Evolutionary conservation across 306 rosid species (phyloP).

Genomic region (Glycine tomentella): DNA sequence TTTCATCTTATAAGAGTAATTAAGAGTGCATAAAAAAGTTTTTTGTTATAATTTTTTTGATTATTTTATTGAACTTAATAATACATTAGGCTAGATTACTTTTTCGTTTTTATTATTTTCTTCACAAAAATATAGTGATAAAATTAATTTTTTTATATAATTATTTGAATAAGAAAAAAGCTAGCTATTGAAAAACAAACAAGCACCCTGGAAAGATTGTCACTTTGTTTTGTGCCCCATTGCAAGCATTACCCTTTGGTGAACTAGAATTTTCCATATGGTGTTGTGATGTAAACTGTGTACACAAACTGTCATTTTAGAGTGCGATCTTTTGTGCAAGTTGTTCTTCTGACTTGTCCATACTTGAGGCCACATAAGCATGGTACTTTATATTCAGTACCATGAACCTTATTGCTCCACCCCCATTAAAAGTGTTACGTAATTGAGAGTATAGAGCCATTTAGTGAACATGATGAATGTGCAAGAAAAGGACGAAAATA

Average conservation of each 20-base stretch:
- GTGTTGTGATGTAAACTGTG: conserved; percentile 22
- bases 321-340: conserved; percentile 38
- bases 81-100: no score
- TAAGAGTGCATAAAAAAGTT: no score
- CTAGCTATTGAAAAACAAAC: background rate
- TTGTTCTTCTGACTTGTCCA: conserved; percentile 48
- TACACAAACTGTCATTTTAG: conserved; percentile 29
- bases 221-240: conserved; percentile 38
- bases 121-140: no score
- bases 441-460: conserved; percentile 28
- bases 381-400: conserved; percentile 40
- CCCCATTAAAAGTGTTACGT: conserved; percentile 3
- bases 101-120: no score
- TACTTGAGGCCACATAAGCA: conserved; percentile 40
- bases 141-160: background rate
- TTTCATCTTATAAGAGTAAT: no score
- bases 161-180: background rate
- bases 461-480: background rate
- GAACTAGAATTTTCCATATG: conserved; percentile 24
- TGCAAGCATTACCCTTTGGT: conserved; percentile 22
- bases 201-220: conserved; percentile 18
- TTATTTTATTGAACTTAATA: no score
- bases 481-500: background rate
- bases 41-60: no score
- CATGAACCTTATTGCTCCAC: conserved; percentile 38